Evolutionary conservation across 139 green algal species (phyloP), one percentile per base, ranked within the genome.

Genomic region (Pleodorina starrii): DNA sequence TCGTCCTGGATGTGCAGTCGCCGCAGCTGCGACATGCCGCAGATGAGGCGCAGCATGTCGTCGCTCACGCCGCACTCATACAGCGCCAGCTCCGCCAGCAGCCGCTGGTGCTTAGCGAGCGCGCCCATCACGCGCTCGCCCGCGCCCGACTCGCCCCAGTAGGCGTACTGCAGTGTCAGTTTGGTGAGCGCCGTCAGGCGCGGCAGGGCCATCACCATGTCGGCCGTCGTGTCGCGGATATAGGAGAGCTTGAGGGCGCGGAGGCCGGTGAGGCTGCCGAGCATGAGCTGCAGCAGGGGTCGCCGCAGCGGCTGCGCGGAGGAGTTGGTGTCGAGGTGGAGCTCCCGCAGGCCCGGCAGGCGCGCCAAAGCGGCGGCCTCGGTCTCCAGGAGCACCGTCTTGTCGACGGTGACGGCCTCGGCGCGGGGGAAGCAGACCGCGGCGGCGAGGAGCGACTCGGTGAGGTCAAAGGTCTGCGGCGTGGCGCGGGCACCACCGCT

Each of bases 31-130:
- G 69, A 44, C 36, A 89, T 63, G 48, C 36, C 50, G 27, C 48
- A 60, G 46, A 89, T 81, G 19, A 46, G 14, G 36, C 63, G 42
- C 84, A 89, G 84, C 84, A 89, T 89, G 69, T 81, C 84, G 84
- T 89, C 84, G 46, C 35, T 73, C 27, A 82, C 69, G 40, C 84
- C 60, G 71, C 84, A 89, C 36, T 89, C 84, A 35, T 83, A 68
- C 69, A 89, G 35, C 6, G 46, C 10, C 69, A 89, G 84, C 48
- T 89, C 84, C 36, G 32, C 36, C 14, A 89, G 84, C 84, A 83
- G 50, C 69, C 43, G 73, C 50, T 89, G 84, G 38, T 89, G 51
- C 69, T 82, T 89, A 4, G 69, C 35, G 35, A 89, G 35, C 0
- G 29, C 48, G 21, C 5, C 48, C 69, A 82, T 82, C 2, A 89